phyloP scores from a whole-genome alignment of 768 basidiomycete genomes.

The Trametes elegans region DNA sequence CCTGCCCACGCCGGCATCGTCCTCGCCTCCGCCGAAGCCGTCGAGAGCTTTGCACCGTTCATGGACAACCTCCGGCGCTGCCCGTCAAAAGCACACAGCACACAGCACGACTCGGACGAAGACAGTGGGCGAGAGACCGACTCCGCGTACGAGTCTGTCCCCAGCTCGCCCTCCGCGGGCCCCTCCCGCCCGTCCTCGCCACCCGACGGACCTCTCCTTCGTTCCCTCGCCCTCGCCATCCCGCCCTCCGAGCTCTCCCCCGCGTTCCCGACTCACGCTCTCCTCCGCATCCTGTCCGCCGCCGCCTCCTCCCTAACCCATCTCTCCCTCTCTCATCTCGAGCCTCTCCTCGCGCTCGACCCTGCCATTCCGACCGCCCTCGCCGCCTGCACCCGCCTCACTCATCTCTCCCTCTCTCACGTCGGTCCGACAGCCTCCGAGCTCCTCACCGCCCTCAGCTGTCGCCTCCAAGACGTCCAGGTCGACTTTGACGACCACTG shows the following conservation, averaged over 20 bases:
- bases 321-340: slow-evolving; percentile 4
- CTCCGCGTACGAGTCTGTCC: neutral
- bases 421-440: slow-evolving; percentile 7
- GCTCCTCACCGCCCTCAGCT: neutral
- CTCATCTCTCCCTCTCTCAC: neutral
- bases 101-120: neutral
- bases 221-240: slow-evolving; percentile 1
- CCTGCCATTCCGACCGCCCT: neutral
- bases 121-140: neutral
- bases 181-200: neutral
- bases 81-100: neutral
- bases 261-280: neutral
- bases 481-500: slow-evolving; percentile 12
- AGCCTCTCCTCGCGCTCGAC: slow-evolving; percentile 7
- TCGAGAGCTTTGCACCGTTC: neutral
- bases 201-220: neutral
- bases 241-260: slow-evolving; percentile 3
- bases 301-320: slow-evolving; percentile 4
- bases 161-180: neutral
- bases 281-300: neutral
- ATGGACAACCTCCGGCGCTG: neutral
- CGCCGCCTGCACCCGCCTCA: neutral
- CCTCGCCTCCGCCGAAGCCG: neutral
- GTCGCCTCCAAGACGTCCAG: slow-evolving; percentile 1
- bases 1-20: neutral